These are phyloP conservation scores for Tuber microsphaerosporum DNA, from an alignment of 495 filamentous ascomycete genomes.

Conservation along the genomic window DNA sequence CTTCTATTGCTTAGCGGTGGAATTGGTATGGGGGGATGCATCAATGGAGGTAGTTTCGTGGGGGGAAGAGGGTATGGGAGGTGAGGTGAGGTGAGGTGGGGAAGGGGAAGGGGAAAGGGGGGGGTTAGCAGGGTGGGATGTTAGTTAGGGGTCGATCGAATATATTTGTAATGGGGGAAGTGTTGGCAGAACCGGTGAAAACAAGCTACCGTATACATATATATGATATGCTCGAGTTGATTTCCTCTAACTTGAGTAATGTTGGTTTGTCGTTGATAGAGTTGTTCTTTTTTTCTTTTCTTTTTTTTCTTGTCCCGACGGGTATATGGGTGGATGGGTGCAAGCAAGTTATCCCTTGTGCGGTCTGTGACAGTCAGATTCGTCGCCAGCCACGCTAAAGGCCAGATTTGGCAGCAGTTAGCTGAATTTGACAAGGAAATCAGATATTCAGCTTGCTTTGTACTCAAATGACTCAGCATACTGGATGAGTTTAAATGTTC, in stretches of 20 bases:
- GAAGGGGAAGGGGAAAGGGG: background rate
- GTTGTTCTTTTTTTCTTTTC: background rate
- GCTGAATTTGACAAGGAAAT: no score
- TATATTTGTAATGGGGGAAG: slow-evolving; percentile 5
- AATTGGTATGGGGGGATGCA: slow-evolving; percentile 8
- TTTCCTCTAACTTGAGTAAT: background rate
- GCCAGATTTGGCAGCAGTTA: no score
- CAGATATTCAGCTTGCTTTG: no score
- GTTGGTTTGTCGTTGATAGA: background rate
- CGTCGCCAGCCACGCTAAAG: no score
- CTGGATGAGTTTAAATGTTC: no score
- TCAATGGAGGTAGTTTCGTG: slow-evolving; percentile 12
- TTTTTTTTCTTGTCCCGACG: background rate
- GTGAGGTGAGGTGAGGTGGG: slow-evolving; percentile 1
- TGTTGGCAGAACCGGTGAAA: background rate
- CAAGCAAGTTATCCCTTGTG: background rate
- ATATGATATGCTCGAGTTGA: background rate
- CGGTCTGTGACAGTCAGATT: no score
- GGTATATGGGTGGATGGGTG: background rate
- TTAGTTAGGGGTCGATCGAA: slow-evolving; percentile 2
- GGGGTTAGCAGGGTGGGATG: background rate
- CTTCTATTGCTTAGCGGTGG: background rate
- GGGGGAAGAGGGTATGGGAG: slow-evolving; percentile 8
- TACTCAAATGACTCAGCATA: no score
- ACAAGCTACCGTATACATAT: background rate